Conservation (phyloP, 2,329 filamentous ascomycete species). For the Clarireedia sp. region DNA sequence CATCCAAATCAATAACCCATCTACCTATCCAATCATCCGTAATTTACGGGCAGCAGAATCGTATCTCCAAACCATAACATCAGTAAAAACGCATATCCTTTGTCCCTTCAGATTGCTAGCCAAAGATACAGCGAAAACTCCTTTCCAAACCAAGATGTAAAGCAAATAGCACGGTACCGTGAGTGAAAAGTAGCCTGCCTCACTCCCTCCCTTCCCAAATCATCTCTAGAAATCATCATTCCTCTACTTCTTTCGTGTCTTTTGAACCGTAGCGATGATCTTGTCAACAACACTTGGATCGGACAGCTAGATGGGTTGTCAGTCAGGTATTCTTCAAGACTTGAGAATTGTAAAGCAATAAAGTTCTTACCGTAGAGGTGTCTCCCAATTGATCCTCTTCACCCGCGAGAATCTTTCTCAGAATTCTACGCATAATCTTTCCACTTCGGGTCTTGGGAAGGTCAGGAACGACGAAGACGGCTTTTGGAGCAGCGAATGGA, state of each 20-base stretch:
- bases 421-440: slow-evolving; percentile 97
- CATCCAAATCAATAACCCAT: too few relatives aligned
- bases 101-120: slow-evolving; percentile 9
- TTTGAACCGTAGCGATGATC: slow-evolving; percentile 69
- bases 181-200: neutral
- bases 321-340: slow-evolving; percentile 11
- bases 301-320: slow-evolving; percentile 53
- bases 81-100: neutral
- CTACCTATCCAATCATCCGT: too few relatives aligned
- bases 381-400: slow-evolving; percentile 97
- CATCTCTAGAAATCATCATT: neutral
- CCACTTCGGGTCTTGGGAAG: slow-evolving; percentile 95
- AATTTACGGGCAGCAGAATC: too few relatives aligned
- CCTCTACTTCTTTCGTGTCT: slow-evolving; percentile 24
- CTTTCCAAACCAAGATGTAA: neutral
- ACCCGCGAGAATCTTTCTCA: slow-evolving; percentile 93
- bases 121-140: neutral
- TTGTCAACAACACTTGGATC: slow-evolving; percentile 83
- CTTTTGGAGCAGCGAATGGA: slow-evolving; percentile 93
- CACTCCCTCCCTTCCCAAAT: neutral
- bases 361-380: slow-evolving; percentile 61
- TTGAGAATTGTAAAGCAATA: slow-evolving; percentile 1
- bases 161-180: neutral
- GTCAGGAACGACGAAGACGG: slow-evolving; percentile 82
- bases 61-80: neutral